A percentile compares a stretch with the other conserved stretches of the same genome.
These are phyloP conservation scores for Aspergillus intermedius DNA, from an alignment of 2,329 filamentous ascomycete genomes.

Conservation along the genomic window DNA sequence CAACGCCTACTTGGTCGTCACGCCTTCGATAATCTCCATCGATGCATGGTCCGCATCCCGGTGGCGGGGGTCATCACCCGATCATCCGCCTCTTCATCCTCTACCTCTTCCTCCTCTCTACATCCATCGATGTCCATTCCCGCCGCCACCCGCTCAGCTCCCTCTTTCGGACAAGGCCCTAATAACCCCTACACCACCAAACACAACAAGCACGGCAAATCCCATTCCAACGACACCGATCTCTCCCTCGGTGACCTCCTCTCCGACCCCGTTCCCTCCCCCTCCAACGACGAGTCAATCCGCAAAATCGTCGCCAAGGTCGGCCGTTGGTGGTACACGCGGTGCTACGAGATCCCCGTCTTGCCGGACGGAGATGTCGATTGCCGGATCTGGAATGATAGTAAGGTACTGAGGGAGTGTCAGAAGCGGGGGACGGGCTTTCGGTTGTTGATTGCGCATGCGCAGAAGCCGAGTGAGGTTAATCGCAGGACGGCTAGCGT, in stretches of 20 bases:
- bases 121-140: conserved; percentile 23
- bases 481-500: conserved; percentile 41
- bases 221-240: conserved; percentile 33
- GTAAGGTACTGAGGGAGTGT: conserved; percentile 70
- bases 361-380: conserved; percentile 43
- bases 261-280: conserved; percentile 61
- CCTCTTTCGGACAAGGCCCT: neutral
- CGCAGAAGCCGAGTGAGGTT: conserved; percentile 61
- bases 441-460: conserved; percentile 85
- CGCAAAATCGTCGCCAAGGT: conserved; percentile 88
- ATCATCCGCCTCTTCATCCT: conserved; percentile 37
- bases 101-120: conserved; percentile 34
- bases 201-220: conserved; percentile 15
- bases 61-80: conserved; percentile 40
- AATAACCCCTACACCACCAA: neutral
- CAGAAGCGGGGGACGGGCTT: conserved; percentile 80
- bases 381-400: conserved; percentile 73
- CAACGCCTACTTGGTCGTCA: conserved; percentile 40
- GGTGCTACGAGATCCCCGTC: conserved; percentile 74
- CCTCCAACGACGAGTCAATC: conserved; percentile 72
- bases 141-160: conserved; percentile 10
- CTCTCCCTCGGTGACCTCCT: conserved; percentile 62
- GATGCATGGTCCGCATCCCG: conserved; percentile 44
- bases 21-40: conserved; percentile 44
- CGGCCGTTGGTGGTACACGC: conserved; percentile 92